A percentile compares a stretch with the other conserved stretches of the same genome.
Conservation (phyloP, 2,329 filamentous ascomycete genomes). For the Alternaria metachromatica region DNA sequence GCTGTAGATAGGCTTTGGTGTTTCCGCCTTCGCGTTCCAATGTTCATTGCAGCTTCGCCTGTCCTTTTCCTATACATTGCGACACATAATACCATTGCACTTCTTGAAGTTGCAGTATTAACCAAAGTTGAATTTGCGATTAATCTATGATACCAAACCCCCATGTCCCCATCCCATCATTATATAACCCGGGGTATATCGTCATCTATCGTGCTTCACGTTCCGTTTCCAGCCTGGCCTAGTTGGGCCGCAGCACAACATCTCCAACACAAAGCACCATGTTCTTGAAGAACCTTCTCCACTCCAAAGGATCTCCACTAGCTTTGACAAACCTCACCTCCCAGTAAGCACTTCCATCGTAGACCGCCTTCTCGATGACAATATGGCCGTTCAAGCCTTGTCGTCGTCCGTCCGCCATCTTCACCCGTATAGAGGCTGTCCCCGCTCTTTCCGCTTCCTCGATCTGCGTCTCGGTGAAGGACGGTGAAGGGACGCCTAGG, state of each 20-base stretch:
- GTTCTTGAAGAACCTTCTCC: constrained; percentile 96
- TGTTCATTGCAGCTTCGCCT: neutral
- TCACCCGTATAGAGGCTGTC: constrained; percentile 72
- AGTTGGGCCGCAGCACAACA: constrained; percentile 65
- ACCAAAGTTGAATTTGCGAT: neutral
- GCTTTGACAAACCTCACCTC: constrained; percentile 93
- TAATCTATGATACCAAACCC: neutral
- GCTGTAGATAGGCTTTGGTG: constrained; percentile 2
- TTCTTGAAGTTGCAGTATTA: neutral
- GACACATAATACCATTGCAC: neutral
- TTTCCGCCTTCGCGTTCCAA: neutral
- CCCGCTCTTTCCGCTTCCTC: constrained; percentile 51
- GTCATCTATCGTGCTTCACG: neutral
- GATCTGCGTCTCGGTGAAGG: constrained; percentile 40
- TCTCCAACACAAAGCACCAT: constrained; percentile 88
- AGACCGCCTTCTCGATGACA: constrained; percentile 72
- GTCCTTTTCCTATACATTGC: neutral
- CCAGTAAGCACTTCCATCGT: constrained; percentile 67
- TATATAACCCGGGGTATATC: neutral
- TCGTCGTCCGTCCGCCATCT: constrained; percentile 73
- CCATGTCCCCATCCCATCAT: neutral
- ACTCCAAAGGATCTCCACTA: constrained; percentile 95
- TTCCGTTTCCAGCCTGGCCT: neutral
- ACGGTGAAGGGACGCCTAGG: constrained; percentile 77
- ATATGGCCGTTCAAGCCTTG: constrained; percentile 79